Percentiles rank a stretch among this genome's conserved stretches.
Conservation (phyloP, 768 basidiomycete species). For the Fomitopsis pulvina region DNA sequence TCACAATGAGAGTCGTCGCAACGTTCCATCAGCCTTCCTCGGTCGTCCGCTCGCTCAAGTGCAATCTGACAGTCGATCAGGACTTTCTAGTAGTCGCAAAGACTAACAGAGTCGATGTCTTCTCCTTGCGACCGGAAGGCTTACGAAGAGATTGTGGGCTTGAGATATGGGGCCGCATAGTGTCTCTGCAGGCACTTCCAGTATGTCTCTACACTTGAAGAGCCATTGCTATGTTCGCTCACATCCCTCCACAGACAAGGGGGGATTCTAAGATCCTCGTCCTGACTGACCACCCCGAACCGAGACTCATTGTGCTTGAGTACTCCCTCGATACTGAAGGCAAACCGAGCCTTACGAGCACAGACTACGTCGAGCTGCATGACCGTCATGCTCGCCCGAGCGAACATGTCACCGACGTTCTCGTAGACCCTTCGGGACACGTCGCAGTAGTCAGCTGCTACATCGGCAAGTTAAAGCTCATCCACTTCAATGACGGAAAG, state of each 20-base stretch:
- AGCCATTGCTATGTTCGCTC: neutral
- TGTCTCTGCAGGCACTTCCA: constrained; percentile 48
- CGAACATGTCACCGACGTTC: constrained; percentile 66
- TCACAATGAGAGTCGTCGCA: constrained; percentile 49
- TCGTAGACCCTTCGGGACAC: constrained; percentile 58
- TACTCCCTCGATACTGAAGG: constrained; percentile 34
- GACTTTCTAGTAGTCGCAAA: constrained; percentile 70
- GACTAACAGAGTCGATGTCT: constrained; percentile 59
- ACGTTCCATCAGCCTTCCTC: constrained; percentile 78
- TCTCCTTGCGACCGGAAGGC: constrained; percentile 54
- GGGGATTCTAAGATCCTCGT: constrained; percentile 49
- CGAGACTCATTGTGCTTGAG: constrained; percentile 58
- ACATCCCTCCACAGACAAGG: neutral
- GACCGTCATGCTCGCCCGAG: constrained; percentile 53
- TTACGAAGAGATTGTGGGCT: constrained; percentile 51
- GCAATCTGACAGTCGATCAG: constrained; percentile 44
- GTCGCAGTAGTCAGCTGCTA: constrained; percentile 62
- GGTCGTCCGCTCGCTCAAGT: constrained; percentile 63
- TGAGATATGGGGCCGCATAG: constrained; percentile 66
- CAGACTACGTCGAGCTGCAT: constrained; percentile 43
- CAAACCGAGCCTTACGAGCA: constrained; percentile 29
- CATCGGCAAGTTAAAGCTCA: constrained; percentile 60
- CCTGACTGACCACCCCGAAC: constrained; percentile 71
- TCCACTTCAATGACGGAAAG: constrained; percentile 49
- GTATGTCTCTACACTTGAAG: constrained; percentile 39